Evolutionary conservation across 139 green algal species (phyloP).

Genomic region (Closterium sp.): DNA sequence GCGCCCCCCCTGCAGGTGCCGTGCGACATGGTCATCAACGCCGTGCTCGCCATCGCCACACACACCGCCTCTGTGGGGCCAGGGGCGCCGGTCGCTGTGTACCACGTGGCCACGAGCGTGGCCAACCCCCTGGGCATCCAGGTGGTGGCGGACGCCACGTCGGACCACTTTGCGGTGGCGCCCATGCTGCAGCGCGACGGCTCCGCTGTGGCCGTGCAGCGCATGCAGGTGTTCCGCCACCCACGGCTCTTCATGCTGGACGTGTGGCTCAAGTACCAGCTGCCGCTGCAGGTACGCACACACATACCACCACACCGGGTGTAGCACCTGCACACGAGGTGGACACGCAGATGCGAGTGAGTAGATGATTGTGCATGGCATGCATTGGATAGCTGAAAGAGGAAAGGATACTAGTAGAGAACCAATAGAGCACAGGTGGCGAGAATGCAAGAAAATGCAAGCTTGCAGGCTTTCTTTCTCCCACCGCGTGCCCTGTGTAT

Average conservation of each 20-base stretch:
- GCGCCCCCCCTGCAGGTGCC: constrained; percentile 21
- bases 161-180: constrained; percentile 26
- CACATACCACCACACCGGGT: too few species aligned
- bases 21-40: constrained; percentile 49
- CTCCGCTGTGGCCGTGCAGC: neutral
- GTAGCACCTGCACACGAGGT: too few species aligned
- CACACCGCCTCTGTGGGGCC: neutral
- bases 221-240: constrained; percentile 34
- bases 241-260: constrained; percentile 13
- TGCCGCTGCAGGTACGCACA: constrained; percentile 38
- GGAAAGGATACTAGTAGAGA: too few species aligned
- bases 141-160: neutral
- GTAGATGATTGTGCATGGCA: too few species aligned
- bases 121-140: constrained; percentile 38
- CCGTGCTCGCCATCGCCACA: constrained; percentile 39
- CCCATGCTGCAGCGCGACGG: constrained; percentile 38
- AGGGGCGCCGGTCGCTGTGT: constrained; percentile 5
- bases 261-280: constrained; percentile 45
- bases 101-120: constrained; percentile 49
- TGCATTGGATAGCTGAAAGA: too few species aligned
- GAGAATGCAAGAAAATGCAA: too few species aligned
- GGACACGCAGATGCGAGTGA: too few species aligned
- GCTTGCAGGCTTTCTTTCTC: too few species aligned
- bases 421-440: neutral
- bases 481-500: neutral